Conservation (phyloP, 352 stramenopile genomes). For the Hyaloperonospora brassicae region DNA sequence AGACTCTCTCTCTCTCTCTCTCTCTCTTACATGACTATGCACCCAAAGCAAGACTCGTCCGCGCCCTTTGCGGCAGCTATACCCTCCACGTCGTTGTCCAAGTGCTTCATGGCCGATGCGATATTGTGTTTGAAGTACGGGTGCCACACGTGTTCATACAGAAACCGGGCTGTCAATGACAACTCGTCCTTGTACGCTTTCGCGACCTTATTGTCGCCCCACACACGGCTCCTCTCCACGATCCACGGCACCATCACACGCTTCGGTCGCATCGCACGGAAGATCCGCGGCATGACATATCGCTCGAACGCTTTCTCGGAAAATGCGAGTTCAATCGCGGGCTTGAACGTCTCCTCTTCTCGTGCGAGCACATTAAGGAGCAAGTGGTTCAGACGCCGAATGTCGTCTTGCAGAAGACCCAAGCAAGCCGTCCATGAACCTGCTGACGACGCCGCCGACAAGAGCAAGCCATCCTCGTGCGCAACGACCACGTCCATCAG, state of each 20-base stretch:
- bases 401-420: constrained; percentile 50
- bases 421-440: constrained; percentile 41
- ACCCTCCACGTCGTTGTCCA: constrained; percentile 38
- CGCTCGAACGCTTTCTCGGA: constrained; percentile 59
- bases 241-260: constrained; percentile 75
- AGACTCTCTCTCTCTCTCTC: background rate
- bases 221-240: constrained; percentile 63
- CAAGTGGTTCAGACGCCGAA: constrained; percentile 63
- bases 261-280: constrained; percentile 56
- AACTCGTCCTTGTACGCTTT: constrained; percentile 65
- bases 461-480: constrained; percentile 48
- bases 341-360: constrained; percentile 57
- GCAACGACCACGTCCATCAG: constrained; percentile 48
- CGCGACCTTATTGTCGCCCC: constrained; percentile 50
- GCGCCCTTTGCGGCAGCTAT: constrained; percentile 18
- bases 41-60: constrained; percentile 57
- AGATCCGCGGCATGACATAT: constrained; percentile 71
- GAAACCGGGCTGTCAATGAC: constrained; percentile 61
- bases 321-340: constrained; percentile 55
- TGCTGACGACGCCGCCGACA: constrained; percentile 38
- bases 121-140: constrained; percentile 65
- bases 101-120: constrained; percentile 59
- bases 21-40: constrained; percentile 43
- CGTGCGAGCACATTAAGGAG: constrained; percentile 57
- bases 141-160: constrained; percentile 76